Percentiles rank a stretch among this genome's conserved stretches.
These are phyloP conservation scores for Incumbomyces delicatus DNA, from an alignment of 2,329 filamentous ascomycete species.

Conservation along the genomic window DNA sequence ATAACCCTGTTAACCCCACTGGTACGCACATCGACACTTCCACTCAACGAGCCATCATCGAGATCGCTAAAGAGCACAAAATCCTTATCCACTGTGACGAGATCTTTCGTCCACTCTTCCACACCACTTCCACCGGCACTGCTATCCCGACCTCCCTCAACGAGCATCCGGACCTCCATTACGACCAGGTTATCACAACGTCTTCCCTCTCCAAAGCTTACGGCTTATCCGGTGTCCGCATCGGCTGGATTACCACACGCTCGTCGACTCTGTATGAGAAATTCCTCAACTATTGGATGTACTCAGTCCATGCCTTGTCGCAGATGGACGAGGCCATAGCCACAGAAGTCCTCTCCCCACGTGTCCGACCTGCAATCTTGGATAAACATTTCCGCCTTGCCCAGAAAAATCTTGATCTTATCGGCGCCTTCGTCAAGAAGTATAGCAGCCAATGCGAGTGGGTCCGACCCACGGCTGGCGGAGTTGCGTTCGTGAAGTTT, in stretches of 20 bases:
- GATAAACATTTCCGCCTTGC: conserved; percentile 57
- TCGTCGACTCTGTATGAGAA: conserved; percentile 52
- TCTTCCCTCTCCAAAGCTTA: conserved; percentile 83
- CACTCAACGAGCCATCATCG: conserved; percentile 52
- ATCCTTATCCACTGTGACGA: conserved; percentile 68
- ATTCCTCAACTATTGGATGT: conserved; percentile 60
- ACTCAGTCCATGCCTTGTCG: conserved; percentile 77
- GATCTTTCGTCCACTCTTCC: conserved; percentile 77
- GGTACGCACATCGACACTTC: conserved; percentile 56
- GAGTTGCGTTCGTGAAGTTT: conserved; percentile 68
- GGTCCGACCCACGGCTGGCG: conserved; percentile 66
- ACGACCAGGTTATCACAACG: conserved; percentile 61
- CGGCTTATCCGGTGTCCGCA: conserved; percentile 66
- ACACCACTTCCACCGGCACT: conserved; percentile 27
- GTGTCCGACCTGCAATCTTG: conserved; percentile 53
- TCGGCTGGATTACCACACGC: conserved; percentile 75
- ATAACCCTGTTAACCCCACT: conserved; percentile 76
- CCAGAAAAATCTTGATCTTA: conserved; percentile 53
- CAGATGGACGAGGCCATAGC: conserved; percentile 72
- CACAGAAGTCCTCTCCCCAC: conserved; percentile 58
- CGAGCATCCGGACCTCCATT: conserved; percentile 35
- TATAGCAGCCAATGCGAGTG: conserved; percentile 52
- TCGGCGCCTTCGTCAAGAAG: conserved; percentile 57
- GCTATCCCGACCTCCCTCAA: conserved; percentile 30
- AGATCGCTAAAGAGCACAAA: conserved; percentile 51